Evolutionary conservation across 1,284 basidiomycete species (phyloP).

Genomic region (Trametes pubescens): DNA sequence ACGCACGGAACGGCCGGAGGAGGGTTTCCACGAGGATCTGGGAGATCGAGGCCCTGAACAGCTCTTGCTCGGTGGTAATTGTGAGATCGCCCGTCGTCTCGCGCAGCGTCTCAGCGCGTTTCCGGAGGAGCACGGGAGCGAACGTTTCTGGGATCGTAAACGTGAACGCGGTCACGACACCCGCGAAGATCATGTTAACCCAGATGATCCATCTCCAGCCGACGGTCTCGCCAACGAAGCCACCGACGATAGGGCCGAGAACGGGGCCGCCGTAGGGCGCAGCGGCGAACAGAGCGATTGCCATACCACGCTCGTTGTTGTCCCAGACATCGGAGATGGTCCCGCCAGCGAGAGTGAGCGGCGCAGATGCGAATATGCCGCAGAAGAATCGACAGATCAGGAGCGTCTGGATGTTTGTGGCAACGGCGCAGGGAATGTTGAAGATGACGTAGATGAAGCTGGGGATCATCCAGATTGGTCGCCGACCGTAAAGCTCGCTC

Average conservation of each 20-base stretch:
- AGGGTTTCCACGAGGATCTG: constrained; percentile 53
- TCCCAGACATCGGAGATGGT: constrained; percentile 75
- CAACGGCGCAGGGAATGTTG: constrained; percentile 50
- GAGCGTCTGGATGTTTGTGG: constrained; percentile 69
- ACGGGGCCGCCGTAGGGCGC: constrained; percentile 74
- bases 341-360: constrained; percentile 68
- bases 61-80: constrained; percentile 68
- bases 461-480: constrained; percentile 56
- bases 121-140: constrained; percentile 57
- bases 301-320: constrained; percentile 64
- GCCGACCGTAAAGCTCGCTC: constrained; percentile 66
- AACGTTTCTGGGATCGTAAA: constrained; percentile 64
- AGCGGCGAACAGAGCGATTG: constrained; percentile 68
- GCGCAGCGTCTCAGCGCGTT: constrained; percentile 40
- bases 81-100: constrained; percentile 52
- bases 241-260: constrained; percentile 64
- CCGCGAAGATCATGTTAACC: constrained; percentile 64
- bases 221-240: constrained; percentile 52
- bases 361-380: constrained; percentile 74
- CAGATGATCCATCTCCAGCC: constrained; percentile 56
- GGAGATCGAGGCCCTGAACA: constrained; percentile 61
- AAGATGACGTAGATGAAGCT: constrained; percentile 57
- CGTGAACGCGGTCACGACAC: constrained; percentile 49
- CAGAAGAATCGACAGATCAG: constrained; percentile 70
- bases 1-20: constrained; percentile 55